Evolutionary conservation across 2,329 filamentous ascomycete genomes (phyloP).

Genomic region (Trichoderma polysporum): DNA sequence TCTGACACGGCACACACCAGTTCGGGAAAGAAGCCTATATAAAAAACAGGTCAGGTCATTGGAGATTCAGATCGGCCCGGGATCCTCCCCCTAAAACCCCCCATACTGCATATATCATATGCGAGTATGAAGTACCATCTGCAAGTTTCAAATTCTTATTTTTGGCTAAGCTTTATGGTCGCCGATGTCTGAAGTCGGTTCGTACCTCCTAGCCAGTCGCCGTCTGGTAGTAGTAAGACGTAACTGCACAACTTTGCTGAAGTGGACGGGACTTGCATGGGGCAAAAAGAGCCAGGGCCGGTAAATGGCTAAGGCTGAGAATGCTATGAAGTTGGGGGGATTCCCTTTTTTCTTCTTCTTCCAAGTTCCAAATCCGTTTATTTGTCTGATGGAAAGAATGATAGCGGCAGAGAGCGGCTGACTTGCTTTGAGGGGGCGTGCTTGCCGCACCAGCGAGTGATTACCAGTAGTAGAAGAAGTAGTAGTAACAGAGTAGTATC

Average conservation of each 20-base stretch:
- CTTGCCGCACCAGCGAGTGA: too few relatives aligned
- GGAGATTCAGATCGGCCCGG: neutral
- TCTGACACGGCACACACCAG: neutral
- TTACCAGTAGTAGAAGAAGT: too few relatives aligned
- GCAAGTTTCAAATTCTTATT: neutral
- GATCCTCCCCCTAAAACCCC: neutral
- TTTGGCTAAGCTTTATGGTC: neutral
- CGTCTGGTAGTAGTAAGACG: neutral
- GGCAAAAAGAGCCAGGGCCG: neutral
- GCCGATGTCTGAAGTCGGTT: neutral
- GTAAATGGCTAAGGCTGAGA: neutral
- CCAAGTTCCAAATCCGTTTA: too few relatives aligned
- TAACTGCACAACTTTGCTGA: neutral
- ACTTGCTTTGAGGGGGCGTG: too few relatives aligned
- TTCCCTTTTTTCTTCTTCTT: neutral
- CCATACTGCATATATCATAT: neutral
- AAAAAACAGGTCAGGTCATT: neutral
- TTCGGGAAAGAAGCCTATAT: neutral
- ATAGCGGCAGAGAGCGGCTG: too few relatives aligned
- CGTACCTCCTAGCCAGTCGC: neutral
- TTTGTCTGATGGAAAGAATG: neutral
- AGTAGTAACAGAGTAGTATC: too few relatives aligned
- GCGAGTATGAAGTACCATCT: neutral
- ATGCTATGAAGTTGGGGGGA: neutral
- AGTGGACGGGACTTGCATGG: neutral